Percentiles rank a stretch among this genome's conserved stretches.
Evolutionary conservation across 179 eudicot genomes (phyloP).

Genomic region (Beta lomatogona): DNA sequence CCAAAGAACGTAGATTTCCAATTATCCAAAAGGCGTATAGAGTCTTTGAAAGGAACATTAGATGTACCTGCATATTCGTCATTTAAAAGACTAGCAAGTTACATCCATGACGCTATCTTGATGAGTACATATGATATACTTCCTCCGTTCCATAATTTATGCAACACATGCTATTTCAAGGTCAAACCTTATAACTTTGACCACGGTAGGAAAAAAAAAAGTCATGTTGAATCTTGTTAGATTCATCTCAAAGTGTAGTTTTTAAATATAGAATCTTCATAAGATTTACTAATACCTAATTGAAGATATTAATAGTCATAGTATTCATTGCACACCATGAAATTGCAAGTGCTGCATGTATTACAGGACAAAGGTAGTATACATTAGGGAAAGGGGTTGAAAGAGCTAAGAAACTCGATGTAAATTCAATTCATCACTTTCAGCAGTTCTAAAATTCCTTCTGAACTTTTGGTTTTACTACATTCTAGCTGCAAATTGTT

Average conservation of each 20-base stretch:
- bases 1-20: background rate
- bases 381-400: background rate
- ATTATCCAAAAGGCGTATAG: background rate
- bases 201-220: no score
- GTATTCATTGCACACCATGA: background rate
- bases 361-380: no score
- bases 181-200: no score
- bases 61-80: background rate
- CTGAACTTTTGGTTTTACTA: background rate
- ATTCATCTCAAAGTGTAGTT: no score
- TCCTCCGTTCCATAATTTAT: no score
- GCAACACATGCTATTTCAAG: no score
- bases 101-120: background rate
- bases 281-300: no score
- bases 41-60: background rate
- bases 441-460: background rate
- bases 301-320: no score
- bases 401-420: background rate
- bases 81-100: background rate
- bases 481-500: background rate
- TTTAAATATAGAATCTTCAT: no score
- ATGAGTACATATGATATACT: background rate
- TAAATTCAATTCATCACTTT: background rate
- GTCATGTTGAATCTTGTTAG: no score
- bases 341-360: no score